These are phyloP conservation scores for Populus hybrid DNA, from an alignment of 441 rosid species.

Conservation along the genomic window DNA sequence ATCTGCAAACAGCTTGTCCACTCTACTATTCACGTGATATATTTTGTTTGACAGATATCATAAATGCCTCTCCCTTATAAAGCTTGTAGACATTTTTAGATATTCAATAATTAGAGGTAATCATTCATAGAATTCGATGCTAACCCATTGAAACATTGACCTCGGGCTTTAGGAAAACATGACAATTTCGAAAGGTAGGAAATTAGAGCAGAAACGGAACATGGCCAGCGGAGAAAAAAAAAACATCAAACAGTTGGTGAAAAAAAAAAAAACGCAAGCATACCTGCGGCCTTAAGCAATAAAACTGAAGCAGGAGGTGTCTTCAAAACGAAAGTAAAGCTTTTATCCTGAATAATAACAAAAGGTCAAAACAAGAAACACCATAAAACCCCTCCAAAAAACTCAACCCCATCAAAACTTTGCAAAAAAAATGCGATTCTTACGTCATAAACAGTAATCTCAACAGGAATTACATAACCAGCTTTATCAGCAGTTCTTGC, in stretches of 20 bases:
- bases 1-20: neutral
- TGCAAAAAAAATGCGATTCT: constrained; percentile 12
- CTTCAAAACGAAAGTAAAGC: constrained; percentile 88
- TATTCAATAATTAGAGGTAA: neutral
- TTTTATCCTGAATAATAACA: constrained; percentile 58
- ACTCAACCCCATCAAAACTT: neutral
- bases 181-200: neutral
- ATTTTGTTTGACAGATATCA: neutral
- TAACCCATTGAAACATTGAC: neutral
- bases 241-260: constrained; percentile 16
- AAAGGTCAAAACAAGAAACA: neutral
- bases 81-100: neutral
- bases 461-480: constrained; percentile 87
- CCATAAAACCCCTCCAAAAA: neutral
- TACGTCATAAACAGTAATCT: constrained; percentile 88
- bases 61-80: neutral
- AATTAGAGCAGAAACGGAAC: neutral
- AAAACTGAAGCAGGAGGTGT: constrained; percentile 94
- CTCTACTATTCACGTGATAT: neutral
- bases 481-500: constrained; percentile 94
- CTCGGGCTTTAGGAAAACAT: neutral
- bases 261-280: constrained; percentile 12
- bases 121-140: neutral
- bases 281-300: constrained; percentile 91
- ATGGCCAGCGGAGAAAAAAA: neutral